Percentiles rank a stretch among this genome's conserved stretches.
These are phyloP conservation scores for Gamsiella multidivaricata DNA, from an alignment of 192 early-diverging fungal genomes.

Conservation along the genomic window DNA sequence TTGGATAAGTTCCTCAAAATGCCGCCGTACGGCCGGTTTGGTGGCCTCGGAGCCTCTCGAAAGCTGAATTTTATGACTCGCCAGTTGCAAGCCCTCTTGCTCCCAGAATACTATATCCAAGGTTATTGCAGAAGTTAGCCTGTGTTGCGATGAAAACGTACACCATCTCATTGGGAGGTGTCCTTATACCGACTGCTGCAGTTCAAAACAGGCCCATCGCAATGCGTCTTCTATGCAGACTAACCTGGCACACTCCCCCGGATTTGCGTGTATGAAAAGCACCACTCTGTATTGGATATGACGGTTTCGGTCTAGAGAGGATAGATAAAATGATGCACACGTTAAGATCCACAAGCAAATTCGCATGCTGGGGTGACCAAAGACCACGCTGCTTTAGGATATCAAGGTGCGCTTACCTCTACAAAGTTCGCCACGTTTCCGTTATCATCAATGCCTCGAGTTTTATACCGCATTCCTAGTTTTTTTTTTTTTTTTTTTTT, in stretches of 20 bases:
- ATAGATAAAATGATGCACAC: slow-evolving; percentile 3
- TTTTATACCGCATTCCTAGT: slow-evolving; percentile 92
- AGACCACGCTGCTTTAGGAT: too few relatives aligned
- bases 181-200: not conserved
- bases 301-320: slow-evolving; percentile 82
- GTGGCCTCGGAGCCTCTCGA: slow-evolving; percentile 85
- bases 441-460: slow-evolving; percentile 96
- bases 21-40: slow-evolving; percentile 80
- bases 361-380: too few relatives aligned
- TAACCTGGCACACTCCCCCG: slow-evolving; percentile 85
- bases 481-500: too few relatives aligned
- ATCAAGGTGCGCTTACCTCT: slow-evolving; percentile 63
- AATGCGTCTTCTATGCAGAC: not conserved
- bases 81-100: slow-evolving; percentile 87
- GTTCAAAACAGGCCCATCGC: not conserved
- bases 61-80: slow-evolving; percentile 87
- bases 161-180: too few relatives aligned
- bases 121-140: too few relatives aligned
- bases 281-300: slow-evolving; percentile 63
- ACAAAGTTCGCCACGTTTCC: slow-evolving; percentile 99
- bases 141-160: too few relatives aligned
- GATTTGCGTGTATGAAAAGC: slow-evolving; percentile 84
- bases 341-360: too few relatives aligned
- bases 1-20: slow-evolving; percentile 77
- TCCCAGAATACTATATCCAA: slow-evolving; percentile 89